phyloP scores from a whole-genome alignment of 192 early-diverging fungal genomes.

The Paraglomus brasilianum region DNA sequence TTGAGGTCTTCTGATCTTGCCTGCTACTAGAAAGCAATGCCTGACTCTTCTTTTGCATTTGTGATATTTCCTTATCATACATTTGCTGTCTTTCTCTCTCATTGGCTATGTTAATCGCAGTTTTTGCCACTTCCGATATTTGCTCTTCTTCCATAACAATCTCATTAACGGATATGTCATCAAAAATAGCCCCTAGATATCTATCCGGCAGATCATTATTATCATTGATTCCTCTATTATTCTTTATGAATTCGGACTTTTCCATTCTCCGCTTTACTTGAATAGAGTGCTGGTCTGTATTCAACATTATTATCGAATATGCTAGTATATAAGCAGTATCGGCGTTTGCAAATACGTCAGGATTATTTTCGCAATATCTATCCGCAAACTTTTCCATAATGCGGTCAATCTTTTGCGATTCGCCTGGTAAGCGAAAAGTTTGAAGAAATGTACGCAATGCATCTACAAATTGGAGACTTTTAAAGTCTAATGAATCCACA shows the following conservation, averaged over 20 bases:
- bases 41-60: constrained; percentile 71
- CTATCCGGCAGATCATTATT: constrained; percentile 76
- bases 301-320: constrained; percentile 90
- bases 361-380: constrained; percentile 81
- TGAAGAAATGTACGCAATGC: constrained; percentile 85
- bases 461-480: constrained; percentile 68
- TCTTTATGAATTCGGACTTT: constrained; percentile 81
- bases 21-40: constrained; percentile 57
- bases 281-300: constrained; percentile 88
- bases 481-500: constrained; percentile 85
- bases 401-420: constrained; percentile 93
- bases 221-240: constrained; percentile 95
- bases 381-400: constrained; percentile 98
- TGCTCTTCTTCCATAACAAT: constrained; percentile 94
- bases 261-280: constrained; percentile 89
- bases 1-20: constrained; percentile 39
- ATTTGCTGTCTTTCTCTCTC: constrained; percentile 54
- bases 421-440: constrained; percentile 87
- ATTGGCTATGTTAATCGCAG: constrained; percentile 31
- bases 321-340: constrained; percentile 92
- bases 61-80: constrained; percentile 61
- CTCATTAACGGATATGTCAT: constrained; percentile 80
- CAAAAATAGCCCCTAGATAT: constrained; percentile 74
- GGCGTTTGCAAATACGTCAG: constrained; percentile 80
- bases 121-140: constrained; percentile 41